These are phyloP conservation scores for Leptosphaerulina australis DNA, from an alignment of 2,329 filamentous ascomycete genomes.

Conservation along the genomic window DNA sequence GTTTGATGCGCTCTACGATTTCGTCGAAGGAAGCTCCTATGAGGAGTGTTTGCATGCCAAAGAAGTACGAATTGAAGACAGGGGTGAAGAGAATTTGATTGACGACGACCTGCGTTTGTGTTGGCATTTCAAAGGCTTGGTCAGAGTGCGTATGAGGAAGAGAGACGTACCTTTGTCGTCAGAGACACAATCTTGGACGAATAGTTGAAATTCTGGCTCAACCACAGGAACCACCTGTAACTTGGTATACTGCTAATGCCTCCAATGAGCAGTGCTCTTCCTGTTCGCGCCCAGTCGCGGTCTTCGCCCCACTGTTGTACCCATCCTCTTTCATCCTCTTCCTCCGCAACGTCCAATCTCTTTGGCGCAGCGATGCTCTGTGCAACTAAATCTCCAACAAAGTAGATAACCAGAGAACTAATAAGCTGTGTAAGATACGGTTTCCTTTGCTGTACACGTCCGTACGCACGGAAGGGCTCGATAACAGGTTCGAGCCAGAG, in stretches of 20 bases:
- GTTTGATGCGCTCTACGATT: constrained; percentile 71
- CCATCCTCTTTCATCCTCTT: constrained; percentile 42
- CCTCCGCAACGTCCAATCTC: constrained; percentile 19
- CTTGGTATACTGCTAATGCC: constrained; percentile 74
- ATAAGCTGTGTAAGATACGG: constrained; percentile 82
- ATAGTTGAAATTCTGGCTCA: constrained; percentile 85
- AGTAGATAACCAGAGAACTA: constrained; percentile 77
- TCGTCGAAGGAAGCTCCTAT: constrained; percentile 67
- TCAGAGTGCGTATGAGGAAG: too few species aligned
- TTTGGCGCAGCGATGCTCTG: constrained; percentile 63
- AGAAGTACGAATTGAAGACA: constrained; percentile 59
- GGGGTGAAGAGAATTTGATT: constrained; percentile 85
- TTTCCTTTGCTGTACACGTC: constrained; percentile 69
- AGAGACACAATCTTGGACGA: constrained; percentile 73
- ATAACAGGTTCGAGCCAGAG: constrained; percentile 56
- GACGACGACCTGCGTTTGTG: constrained; percentile 62
- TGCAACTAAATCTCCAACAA: constrained; percentile 77
- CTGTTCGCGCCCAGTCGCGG: constrained; percentile 61
- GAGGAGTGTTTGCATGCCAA: constrained; percentile 57
- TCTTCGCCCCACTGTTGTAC: constrained; percentile 53
- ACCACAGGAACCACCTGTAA: constrained; percentile 83
- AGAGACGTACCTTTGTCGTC: constrained; percentile 62
- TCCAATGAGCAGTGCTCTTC: constrained; percentile 76
- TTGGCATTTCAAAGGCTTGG: constrained; percentile 6
- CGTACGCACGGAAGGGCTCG: constrained; percentile 63